phyloP scores from a whole-genome alignment of 495 filamentous ascomycete species.

The Talaromyces adpressus region DNA sequence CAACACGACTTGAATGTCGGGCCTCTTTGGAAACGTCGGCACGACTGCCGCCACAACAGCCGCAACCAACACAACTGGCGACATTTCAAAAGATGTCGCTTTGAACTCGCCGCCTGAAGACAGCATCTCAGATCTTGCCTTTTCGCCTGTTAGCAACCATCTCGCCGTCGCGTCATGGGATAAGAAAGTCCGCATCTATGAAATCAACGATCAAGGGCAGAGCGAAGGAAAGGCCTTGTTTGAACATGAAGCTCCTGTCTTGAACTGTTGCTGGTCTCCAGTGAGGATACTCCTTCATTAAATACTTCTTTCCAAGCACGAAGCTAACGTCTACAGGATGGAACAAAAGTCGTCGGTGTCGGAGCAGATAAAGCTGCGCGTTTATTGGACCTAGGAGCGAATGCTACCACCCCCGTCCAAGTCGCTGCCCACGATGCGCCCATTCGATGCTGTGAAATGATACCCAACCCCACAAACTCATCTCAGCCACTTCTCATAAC shows the following conservation, averaged over 20 bases:
- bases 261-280: slow-evolving; percentile 77
- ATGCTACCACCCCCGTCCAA: slow-evolving; percentile 47
- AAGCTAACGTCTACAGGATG: slow-evolving; percentile 41
- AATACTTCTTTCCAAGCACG: background rate
- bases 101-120: slow-evolving; percentile 73
- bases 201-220: slow-evolving; percentile 63
- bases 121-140: slow-evolving; percentile 75
- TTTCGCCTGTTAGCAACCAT: slow-evolving; percentile 71
- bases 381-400: slow-evolving; percentile 62
- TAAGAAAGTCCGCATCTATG: slow-evolving; percentile 88
- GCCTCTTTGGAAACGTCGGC: slow-evolving; percentile 56
- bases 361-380: slow-evolving; percentile 81
- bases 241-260: slow-evolving; percentile 66
- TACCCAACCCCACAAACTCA: slow-evolving; percentile 47
- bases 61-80: slow-evolving; percentile 69
- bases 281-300: slow-evolving; percentile 41
- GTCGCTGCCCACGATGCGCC: slow-evolving; percentile 76
- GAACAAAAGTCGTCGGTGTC: slow-evolving; percentile 69
- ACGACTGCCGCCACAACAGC: slow-evolving; percentile 35
- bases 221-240: slow-evolving; percentile 74
- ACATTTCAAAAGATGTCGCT: slow-evolving; percentile 81
- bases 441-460: slow-evolving; percentile 72
- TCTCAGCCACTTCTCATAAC: slow-evolving; percentile 65
- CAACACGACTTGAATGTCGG: slow-evolving; percentile 11
- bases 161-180: slow-evolving; percentile 89